Evolutionary conservation across 257 asterid species (phyloP).

Genomic region (Solanum chilense): DNA sequence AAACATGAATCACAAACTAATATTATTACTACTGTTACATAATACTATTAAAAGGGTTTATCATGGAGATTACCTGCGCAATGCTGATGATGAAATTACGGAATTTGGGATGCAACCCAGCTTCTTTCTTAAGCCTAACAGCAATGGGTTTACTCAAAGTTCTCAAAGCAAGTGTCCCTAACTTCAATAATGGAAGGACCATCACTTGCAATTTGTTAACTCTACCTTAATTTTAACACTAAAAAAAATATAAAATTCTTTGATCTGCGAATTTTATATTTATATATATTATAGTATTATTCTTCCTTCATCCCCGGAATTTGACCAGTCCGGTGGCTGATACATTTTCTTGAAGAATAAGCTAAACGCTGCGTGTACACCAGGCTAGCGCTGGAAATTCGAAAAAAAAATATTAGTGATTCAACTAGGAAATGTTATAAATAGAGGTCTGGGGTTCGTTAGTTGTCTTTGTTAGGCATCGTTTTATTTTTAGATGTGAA

Average conservation of each 20-base stretch:
- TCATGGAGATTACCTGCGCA: slow-evolving; percentile 57
- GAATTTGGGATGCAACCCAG: slow-evolving; percentile 78
- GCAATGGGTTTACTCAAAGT: slow-evolving; percentile 91
- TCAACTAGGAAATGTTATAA: background rate
- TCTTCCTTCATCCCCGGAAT: background rate
- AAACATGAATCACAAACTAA: background rate
- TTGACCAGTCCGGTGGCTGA: background rate
- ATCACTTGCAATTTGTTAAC: slow-evolving; percentile 15
- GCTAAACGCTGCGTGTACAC: background rate
- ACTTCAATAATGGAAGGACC: slow-evolving; percentile 78
- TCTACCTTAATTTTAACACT: background rate
- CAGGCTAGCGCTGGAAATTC: background rate
- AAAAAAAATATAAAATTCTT: background rate
- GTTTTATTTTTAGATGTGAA: too few species aligned
- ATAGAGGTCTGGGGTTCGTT: too few species aligned
- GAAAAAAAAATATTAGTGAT: too few species aligned
- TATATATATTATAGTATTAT: background rate
- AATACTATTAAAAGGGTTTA: background rate
- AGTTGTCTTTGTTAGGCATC: too few species aligned
- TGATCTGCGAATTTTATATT: background rate
- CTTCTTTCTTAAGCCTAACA: slow-evolving; percentile 57
- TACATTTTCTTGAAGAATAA: background rate
- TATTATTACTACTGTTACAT: background rate
- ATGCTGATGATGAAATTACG: slow-evolving; percentile 53
- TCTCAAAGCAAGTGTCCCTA: slow-evolving; percentile 89